Evolutionary conservation across 192 early-diverging fungal genomes (phyloP), one percentile per base, ranked within the genome.

Genomic region (Lobulomyces angularis): DNA sequence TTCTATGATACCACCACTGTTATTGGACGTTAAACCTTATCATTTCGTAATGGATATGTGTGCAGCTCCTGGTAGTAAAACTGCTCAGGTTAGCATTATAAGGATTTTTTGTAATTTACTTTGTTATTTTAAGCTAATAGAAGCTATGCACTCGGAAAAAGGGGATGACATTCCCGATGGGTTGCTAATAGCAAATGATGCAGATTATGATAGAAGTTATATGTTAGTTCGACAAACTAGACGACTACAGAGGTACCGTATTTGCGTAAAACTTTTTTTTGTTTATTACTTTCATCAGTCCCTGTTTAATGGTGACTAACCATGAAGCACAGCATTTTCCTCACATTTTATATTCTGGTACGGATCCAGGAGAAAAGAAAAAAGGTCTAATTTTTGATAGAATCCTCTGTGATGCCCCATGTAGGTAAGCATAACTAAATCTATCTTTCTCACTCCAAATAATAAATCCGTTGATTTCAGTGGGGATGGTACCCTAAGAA

Each of bases 21-120:
- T 97, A 19, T 65, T 99, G 45, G 87, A 92, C 50, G 83, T 97
- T 17, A 62, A 88, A 54, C 77, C 88, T 9, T 59, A 82, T 37
- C 91, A 99, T 54, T 69, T 62, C 43, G 84, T 91, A 46, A 42
- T 86, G 45, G 85, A 90, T 41, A 94, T 88, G 91, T 99, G 95
- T 57, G 95, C 95, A 23, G 90, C 95, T 27, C 95, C 95, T 20
- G 95, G 95, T 48, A 89, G 86, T 48, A 99, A 99, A 62, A 95
- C 95, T 16, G 87, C 86, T 21, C 95, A 21, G 17, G 53, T 46
- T 19, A 12, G 51, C 7, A 14, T 40, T 46, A 45, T 46, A 7
- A 35, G 17, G 14, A 24, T 50, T 3, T 16, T 29, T 18, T 45
- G 30, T 42, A 12, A 12, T 32, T 32, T 32, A 12, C 12, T 32